Evolutionary conservation across 805 yeast genomes (phyloP).

Genomic region (Starmera caribaea): DNA sequence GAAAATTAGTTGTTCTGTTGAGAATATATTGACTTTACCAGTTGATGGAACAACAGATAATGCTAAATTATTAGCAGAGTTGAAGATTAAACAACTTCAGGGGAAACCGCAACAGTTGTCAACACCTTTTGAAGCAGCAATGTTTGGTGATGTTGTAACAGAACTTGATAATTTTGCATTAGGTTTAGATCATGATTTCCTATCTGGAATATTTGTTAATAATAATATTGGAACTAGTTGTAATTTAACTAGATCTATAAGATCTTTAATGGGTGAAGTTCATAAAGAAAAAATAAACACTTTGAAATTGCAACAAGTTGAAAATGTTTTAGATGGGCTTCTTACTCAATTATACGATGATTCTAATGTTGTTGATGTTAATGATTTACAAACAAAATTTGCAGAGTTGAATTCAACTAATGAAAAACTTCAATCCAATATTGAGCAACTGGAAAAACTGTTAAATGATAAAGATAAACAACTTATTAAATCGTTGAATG

Average conservation of each 20-base stretch:
- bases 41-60: conserved; percentile 20
- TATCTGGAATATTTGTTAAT: conserved; percentile 49
- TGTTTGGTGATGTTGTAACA: conserved; percentile 47
- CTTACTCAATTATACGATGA: conserved; percentile 13
- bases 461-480: no score
- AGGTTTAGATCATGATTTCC: conserved; percentile 35
- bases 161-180: conserved; percentile 41
- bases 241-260: conserved; percentile 45
- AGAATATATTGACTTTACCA: conserved; percentile 49
- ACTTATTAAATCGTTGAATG: no score
- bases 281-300: conserved; percentile 51
- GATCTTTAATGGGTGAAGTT: conserved; percentile 43
- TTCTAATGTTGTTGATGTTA: neutral
- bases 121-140: conserved; percentile 43
- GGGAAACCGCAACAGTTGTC: conserved; percentile 16
- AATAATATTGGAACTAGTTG: conserved; percentile 50
- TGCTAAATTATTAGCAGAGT: conserved; percentile 6
- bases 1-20: conserved; percentile 78
- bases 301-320: conserved; percentile 43
- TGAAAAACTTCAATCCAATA: no score
- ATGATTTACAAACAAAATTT: neutral
- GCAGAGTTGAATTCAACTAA: no score
- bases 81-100: conserved; percentile 3
- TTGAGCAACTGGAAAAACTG: no score
- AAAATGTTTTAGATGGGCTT: conserved; percentile 44